A percentile compares a stretch with the other conserved stretches of the same genome.
Conservation (phyloP, 2,329 filamentous ascomycete genomes). For the Diaporthe longicolla region DNA sequence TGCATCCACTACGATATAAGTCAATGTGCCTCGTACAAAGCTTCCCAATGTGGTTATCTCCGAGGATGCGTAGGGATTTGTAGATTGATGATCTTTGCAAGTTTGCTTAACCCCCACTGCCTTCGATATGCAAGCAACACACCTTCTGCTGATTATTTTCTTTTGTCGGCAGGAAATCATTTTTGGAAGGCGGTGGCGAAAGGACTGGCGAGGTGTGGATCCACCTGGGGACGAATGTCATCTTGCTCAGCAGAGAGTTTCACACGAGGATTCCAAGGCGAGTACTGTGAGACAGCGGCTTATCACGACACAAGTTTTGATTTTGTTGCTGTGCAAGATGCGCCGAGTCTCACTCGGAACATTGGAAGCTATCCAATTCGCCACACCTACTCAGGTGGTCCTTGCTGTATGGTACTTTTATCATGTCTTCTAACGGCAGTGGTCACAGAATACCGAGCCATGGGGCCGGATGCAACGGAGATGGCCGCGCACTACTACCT, state of each 20-base stretch:
- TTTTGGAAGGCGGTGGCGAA: neutral
- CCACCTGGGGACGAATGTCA: neutral
- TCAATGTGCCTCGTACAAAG: neutral
- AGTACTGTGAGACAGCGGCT: neutral
- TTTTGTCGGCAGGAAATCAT: neutral
- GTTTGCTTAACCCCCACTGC: neutral
- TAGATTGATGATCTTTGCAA: neutral
- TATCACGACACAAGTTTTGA: neutral
- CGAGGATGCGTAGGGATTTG: neutral
- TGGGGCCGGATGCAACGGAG: neutral
- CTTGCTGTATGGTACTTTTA: conserved; percentile 8
- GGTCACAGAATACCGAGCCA: neutral
- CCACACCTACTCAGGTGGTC: neutral
- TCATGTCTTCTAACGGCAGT: neutral
- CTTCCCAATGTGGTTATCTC: neutral
- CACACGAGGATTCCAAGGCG: neutral
- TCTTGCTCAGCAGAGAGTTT: neutral
- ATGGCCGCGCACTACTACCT: neutral
- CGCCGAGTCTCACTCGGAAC: neutral
- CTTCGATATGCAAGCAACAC: neutral
- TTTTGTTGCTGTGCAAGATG: neutral
- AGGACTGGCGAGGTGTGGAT: neutral
- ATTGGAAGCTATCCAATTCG: neutral
- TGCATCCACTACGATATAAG: neutral
- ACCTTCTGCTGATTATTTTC: neutral